Base-by-base conservation (phyloP, 2,329 filamentous ascomycete species). In the Tolypocladium amazonense region DNA sequence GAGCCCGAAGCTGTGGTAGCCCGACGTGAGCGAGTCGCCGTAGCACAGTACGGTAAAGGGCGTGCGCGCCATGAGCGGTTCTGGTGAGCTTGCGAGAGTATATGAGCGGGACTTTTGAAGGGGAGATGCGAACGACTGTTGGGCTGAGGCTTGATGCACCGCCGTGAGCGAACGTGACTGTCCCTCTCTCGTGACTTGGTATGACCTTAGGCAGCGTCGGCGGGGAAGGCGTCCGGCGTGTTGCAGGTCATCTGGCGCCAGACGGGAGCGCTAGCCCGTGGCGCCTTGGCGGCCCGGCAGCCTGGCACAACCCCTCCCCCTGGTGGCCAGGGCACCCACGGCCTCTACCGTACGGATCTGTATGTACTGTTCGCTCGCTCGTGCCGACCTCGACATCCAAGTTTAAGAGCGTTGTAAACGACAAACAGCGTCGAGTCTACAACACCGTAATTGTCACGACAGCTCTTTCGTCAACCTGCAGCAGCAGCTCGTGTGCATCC, bases 11-110 rank as follows among this genome's bases (percentile, higher is more conserved):
- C 63, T 58, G 37, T 76, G 73, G 68, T 75, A 86, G 50, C 86
- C 86, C 15, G 76, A 77, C 7, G 85, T 88, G 54, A 88, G 78
- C 45, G 83, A 86, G 76, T 87, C 79, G 69, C 85, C 85, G 70
- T 87, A 84, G 75, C 84, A 87, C 62, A 87, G 78, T 66, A 87
- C 79, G 66, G 78, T 76, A 35, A 85, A 74, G 37, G 73, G 70
- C 58, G 67, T 68, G 64, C 62, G 66, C 35, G 68, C 56, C 70
- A 72, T 72, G 50, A 30, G 45, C 12, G 23, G 12, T 25, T 5
- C 12, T 47, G 23, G 18, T 5, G 27, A 9, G 8, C 6, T 52
- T 33, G 25, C 14, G 45, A n/a, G 27, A 14, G 14, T 33, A 2
- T 33, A 18, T 12, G 50, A 6, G 47, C 27, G 4, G 47, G 30